Evolutionary conservation across 1,139 yeast species (phyloP).

Genomic region (Yamadazyma membranifaciens): DNA sequence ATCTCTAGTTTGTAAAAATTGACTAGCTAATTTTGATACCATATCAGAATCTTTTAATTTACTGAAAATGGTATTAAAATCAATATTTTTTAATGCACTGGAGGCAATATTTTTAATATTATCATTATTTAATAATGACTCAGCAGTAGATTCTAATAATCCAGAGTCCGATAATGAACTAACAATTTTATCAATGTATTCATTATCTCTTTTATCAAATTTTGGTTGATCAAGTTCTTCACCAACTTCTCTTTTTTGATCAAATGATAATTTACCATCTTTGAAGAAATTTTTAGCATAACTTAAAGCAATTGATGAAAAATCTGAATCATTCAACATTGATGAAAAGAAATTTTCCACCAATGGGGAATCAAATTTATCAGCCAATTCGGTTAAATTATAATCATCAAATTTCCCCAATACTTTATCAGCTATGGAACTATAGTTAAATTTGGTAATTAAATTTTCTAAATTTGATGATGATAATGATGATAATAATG

Average conservation of each 20-base stretch:
- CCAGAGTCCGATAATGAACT: constrained; percentile 24
- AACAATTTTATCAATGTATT: constrained; percentile 21
- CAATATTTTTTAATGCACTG: constrained; percentile 21
- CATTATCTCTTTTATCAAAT: constrained; percentile 17
- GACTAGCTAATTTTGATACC: constrained; percentile 19
- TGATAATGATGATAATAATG: constrained; percentile 12
- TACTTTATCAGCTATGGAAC: constrained; percentile 11
- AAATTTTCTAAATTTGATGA: constrained; percentile 11
- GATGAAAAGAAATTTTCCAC: constrained; percentile 21
- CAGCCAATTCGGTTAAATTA: constrained; percentile 17
- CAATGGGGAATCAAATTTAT: constrained; percentile 18
- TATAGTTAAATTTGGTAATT: constrained; percentile 11
- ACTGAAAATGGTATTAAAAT: constrained; percentile 21
- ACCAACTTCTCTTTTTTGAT: background rate
- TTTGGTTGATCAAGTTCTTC: constrained; percentile 6
- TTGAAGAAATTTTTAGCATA: constrained; percentile 20
- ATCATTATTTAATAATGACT: constrained; percentile 21
- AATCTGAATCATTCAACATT: constrained; percentile 23
- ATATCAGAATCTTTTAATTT: constrained; percentile 27
- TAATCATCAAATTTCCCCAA: constrained; percentile 9
- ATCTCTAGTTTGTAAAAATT: constrained; percentile 18
- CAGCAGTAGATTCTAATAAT: constrained; percentile 21
- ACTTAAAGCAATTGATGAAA: constrained; percentile 17
- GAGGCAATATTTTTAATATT: constrained; percentile 20
- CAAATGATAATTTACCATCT: constrained; percentile 15